These are phyloP conservation scores for Pilaira anomala DNA, from an alignment of 192 early-diverging fungal species.

Conservation along the genomic window DNA sequence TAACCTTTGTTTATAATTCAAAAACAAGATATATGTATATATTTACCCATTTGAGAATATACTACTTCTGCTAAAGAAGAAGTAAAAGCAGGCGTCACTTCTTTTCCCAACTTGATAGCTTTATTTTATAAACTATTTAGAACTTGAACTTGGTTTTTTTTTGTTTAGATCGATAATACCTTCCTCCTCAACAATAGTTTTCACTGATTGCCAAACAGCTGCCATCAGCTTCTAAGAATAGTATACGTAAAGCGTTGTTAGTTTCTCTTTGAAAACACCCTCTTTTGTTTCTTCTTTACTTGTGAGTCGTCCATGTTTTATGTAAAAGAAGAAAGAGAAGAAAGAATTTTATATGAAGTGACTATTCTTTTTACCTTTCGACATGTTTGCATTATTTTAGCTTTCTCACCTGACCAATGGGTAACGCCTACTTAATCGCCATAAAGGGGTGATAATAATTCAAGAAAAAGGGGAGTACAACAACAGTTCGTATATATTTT, in stretches of 20 bases:
- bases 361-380: too few species aligned
- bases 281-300: too few species aligned
- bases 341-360: background rate
- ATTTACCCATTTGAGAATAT: background rate
- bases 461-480: too few species aligned
- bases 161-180: background rate
- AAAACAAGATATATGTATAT: too few species aligned
- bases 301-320: too few species aligned
- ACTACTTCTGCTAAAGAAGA: background rate
- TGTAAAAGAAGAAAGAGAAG: background rate
- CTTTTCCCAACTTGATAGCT: background rate
- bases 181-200: background rate
- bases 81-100: background rate
- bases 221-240: background rate
- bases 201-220: background rate
- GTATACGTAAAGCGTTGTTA: too few species aligned
- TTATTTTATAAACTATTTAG: background rate
- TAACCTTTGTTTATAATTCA: background rate
- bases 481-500: background rate
- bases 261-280: too few species aligned
- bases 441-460: too few species aligned
- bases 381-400: too few species aligned
- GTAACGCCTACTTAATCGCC: too few species aligned
- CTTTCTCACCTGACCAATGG: conserved; percentile 1
- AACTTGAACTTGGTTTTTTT: background rate